A percentile compares a stretch with the other conserved stretches of the same genome.
Conservation (phyloP, 176 grass and related monocot species). For the Poa pratensis region DNA sequence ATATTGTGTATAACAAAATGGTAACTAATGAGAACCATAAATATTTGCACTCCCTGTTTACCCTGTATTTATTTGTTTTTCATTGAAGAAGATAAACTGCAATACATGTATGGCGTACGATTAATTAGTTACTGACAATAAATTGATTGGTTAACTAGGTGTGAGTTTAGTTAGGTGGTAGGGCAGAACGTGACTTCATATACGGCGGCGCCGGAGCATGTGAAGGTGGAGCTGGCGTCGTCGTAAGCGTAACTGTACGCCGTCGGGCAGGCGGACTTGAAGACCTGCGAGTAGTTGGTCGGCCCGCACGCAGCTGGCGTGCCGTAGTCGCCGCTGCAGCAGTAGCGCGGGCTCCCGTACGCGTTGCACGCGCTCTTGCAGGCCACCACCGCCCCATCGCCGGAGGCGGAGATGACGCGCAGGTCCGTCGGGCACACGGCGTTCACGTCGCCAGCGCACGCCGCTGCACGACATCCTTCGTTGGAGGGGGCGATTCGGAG, state of each 20-base stretch:
- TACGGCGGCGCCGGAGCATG: slow-evolving; percentile 52
- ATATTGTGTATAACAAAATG: background rate
- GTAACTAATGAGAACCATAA: background rate
- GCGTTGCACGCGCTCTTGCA: slow-evolving; percentile 86
- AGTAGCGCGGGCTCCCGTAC: slow-evolving; percentile 72
- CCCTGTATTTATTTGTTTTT: background rate
- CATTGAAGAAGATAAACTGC: background rate
- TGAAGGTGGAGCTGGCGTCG: slow-evolving; percentile 83
- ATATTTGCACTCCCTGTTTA: background rate
- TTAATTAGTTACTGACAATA: background rate
- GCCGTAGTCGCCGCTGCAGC: slow-evolving; percentile 79
- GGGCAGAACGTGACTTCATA: slow-evolving; percentile 85
- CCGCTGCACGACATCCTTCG: background rate
- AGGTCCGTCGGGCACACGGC: slow-evolving; percentile 69
- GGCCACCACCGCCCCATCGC: slow-evolving; percentile 47
- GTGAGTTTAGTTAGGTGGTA: slow-evolving; percentile 11
- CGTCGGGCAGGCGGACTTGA: slow-evolving; percentile 81
- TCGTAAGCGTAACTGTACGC: slow-evolving; percentile 95
- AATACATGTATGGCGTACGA: background rate
- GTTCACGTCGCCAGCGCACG: slow-evolving; percentile 69
- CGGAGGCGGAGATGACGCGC: slow-evolving; percentile 1
- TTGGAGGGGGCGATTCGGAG: slow-evolving; percentile 51
- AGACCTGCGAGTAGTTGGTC: slow-evolving; percentile 71
- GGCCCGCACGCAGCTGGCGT: slow-evolving; percentile 72
- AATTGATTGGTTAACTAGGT: background rate